phyloP scores from a whole-genome alignment of 257 asterid genomes.

The Scutellaria baicalensis region DNA sequence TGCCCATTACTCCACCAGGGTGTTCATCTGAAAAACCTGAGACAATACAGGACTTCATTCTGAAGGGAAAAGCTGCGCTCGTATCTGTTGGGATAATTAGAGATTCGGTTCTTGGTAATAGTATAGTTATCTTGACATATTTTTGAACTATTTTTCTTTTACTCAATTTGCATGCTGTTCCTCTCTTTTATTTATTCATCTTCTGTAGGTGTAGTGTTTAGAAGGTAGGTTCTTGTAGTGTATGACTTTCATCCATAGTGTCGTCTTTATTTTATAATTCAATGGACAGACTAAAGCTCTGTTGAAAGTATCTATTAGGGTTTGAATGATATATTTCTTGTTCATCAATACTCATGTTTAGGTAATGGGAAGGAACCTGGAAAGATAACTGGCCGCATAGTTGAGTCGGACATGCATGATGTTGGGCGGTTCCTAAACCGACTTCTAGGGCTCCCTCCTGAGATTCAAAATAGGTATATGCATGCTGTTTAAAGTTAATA shows the following conservation, averaged over 20 bases:
- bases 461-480: constrained; percentile 79
- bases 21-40: constrained; percentile 75
- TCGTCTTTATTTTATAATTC: constrained; percentile 3
- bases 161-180: background rate
- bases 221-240: background rate
- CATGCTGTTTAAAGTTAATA: constrained; percentile 17
- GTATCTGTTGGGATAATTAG: constrained; percentile 87
- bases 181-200: background rate
- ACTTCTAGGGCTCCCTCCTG: constrained; percentile 91
- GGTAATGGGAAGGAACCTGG: constrained; percentile 78
- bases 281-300: background rate
- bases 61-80: constrained; percentile 85
- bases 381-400: constrained; percentile 73
- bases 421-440: constrained; percentile 96
- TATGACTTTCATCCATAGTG: background rate
- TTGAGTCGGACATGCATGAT: constrained; percentile 94
- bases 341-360: constrained; percentile 19
- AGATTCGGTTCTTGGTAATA: constrained; percentile 70
- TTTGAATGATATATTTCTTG: constrained; percentile 8
- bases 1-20: constrained; percentile 80
- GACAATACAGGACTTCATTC: constrained; percentile 54
- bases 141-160: background rate
- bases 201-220: background rate
- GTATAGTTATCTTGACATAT: constrained; percentile 6
- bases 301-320: background rate